Percentiles rank a stretch among this genome's conserved stretches.
Conservation (phyloP, 2,329 filamentous ascomycete species). For the Passalora sequoiae region DNA sequence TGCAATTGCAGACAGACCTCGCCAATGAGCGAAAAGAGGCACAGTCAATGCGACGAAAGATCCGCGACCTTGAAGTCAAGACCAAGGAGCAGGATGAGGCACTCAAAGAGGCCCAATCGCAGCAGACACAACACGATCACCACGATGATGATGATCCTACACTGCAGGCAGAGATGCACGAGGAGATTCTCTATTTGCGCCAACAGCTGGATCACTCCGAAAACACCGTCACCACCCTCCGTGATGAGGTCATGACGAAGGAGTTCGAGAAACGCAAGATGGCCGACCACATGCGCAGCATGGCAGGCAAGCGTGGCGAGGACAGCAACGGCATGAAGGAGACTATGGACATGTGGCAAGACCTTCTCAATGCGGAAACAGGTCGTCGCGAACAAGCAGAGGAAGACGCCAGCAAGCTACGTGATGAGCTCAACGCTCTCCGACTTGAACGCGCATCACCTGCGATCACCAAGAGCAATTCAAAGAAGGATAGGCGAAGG, state of each 20-base stretch:
- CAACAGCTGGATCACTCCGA: slow-evolving; percentile 83
- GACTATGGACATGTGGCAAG: slow-evolving; percentile 82
- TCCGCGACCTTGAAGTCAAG: slow-evolving; percentile 82
- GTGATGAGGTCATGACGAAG: slow-evolving; percentile 69
- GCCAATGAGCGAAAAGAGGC: slow-evolving; percentile 87
- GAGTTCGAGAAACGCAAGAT: slow-evolving; percentile 84
- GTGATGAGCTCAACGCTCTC: slow-evolving; percentile 67
- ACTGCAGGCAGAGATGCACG: slow-evolving; percentile 63
- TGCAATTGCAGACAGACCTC: slow-evolving; percentile 86
- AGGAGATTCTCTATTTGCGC: slow-evolving; percentile 77
- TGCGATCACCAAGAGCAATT: slow-evolving; percentile 29
- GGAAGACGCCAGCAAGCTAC: slow-evolving; percentile 76
- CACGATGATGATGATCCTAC: slow-evolving; percentile 32
- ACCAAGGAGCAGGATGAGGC: slow-evolving; percentile 56
- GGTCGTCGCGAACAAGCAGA: slow-evolving; percentile 83
- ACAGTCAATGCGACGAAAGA: slow-evolving; percentile 70
- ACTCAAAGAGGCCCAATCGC: slow-evolving; percentile 42
- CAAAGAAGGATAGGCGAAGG: slow-evolving; percentile 14
- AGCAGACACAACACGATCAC: slow-evolving; percentile 36
- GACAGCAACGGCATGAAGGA: slow-evolving; percentile 31
- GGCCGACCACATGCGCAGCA: slow-evolving; percentile 69
- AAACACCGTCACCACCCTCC: slow-evolving; percentile 74
- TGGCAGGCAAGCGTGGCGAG: slow-evolving; percentile 38
- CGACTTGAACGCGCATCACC: slow-evolving; percentile 39
- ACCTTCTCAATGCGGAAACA: slow-evolving; percentile 87